A percentile compares a stretch with the other conserved stretches of the same genome.
phyloP scores from a whole-genome alignment of 805 yeast genomes.

The Candida michaelii region DNA sequence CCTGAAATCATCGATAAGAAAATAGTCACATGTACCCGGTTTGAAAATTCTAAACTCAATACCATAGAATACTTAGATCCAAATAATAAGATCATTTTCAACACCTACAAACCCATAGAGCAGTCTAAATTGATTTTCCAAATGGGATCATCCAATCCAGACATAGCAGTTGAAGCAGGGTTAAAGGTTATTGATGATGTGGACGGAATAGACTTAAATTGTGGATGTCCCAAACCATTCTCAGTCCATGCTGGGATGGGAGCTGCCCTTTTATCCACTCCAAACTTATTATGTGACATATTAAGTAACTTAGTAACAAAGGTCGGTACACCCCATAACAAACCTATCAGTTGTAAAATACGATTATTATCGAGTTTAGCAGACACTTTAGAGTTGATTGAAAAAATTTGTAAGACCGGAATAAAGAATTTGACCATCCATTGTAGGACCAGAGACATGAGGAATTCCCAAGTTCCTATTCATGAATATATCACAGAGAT shows the following conservation, averaged over 20 bases:
- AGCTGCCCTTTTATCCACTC: slow-evolving; percentile 82
- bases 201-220: slow-evolving; percentile 88
- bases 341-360: slow-evolving; percentile 90
- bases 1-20: slow-evolving; percentile 94
- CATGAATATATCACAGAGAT: slow-evolving; percentile 67
- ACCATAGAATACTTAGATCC: slow-evolving; percentile 60
- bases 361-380: slow-evolving; percentile 59
- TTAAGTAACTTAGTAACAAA: slow-evolving; percentile 65
- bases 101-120: slow-evolving; percentile 69
- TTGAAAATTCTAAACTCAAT: slow-evolving; percentile 52
- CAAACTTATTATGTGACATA: slow-evolving; percentile 74
- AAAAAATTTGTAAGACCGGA: slow-evolving; percentile 62
- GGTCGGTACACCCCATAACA: slow-evolving; percentile 73
- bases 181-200: slow-evolving; percentile 78
- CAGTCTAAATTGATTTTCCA: slow-evolving; percentile 76
- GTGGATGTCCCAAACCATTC: slow-evolving; percentile 97
- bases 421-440: slow-evolving; percentile 84
- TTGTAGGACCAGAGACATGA: slow-evolving; percentile 86
- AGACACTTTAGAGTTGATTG: slow-evolving; percentile 60
- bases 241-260: slow-evolving; percentile 97
- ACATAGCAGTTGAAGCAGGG: slow-evolving; percentile 87
- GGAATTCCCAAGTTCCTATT: slow-evolving; percentile 80
- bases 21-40: slow-evolving; percentile 66
- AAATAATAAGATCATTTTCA: slow-evolving; percentile 56
- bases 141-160: slow-evolving; percentile 83